Conservation (phyloP, 208 protist species). For the Wallacemonas sp. region DNA sequence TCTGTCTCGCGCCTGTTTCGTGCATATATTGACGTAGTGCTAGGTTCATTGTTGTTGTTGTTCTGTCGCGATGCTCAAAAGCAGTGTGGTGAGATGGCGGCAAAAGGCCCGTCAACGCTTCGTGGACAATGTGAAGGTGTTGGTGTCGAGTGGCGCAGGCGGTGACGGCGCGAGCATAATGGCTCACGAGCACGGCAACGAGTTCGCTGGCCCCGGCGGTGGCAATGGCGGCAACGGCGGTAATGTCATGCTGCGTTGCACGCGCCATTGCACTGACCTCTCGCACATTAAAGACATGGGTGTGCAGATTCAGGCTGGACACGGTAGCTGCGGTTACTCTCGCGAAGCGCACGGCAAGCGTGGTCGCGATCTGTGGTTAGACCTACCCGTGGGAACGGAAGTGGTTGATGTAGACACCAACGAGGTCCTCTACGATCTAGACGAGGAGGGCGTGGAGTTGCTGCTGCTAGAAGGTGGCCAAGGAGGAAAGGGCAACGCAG, state of each 20-base stretch:
- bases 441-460: conserved; percentile 73
- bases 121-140: conserved; percentile 83
- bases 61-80: conserved; percentile 16
- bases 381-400: conserved; percentile 83
- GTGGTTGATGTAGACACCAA: conserved; percentile 92
- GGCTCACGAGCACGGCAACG: conserved; percentile 85
- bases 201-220: conserved; percentile 90
- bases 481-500: conserved; percentile 90
- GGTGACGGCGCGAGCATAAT: conserved; percentile 90
- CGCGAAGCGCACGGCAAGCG: conserved; percentile 69
- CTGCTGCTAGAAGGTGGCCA: conserved; percentile 89
- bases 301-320: conserved; percentile 51
- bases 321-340: conserved; percentile 74
- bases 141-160: conserved; percentile 80
- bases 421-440: conserved; percentile 84
- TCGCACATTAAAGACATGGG: conserved; percentile 72
- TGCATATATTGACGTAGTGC: too few relatives aligned
- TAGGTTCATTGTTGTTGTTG: not conserved
- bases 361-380: conserved; percentile 75
- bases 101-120: conserved; percentile 40
- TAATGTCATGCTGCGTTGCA: conserved; percentile 75
- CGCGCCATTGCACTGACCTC: conserved; percentile 49
- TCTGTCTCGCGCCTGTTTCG: too few relatives aligned
- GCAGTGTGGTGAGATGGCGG: conserved; percentile 1
- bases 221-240: conserved; percentile 92